Percentiles rank a stretch among this genome's conserved stretches.
Evolutionary conservation across 441 rosid species (phyloP).

Genomic region (Erodium texanum): DNA sequence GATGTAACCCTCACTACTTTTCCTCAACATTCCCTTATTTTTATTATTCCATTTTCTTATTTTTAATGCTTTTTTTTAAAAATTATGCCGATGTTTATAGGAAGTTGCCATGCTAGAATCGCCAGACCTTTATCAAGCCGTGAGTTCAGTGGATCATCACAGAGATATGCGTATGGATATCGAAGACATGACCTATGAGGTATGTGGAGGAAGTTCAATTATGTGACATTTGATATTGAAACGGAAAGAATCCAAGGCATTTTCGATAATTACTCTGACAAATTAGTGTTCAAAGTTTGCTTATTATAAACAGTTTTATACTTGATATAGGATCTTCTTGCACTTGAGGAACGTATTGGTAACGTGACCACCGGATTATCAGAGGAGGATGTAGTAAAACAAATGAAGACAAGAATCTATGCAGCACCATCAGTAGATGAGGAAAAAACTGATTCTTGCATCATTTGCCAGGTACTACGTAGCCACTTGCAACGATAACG

Average conservation of each 20-base stretch:
- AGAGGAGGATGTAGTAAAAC: neutral
- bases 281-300: neutral
- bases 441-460: constrained; percentile 54
- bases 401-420: neutral
- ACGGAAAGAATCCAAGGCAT: neutral
- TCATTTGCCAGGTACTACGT: constrained; percentile 70
- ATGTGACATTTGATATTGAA: too few relatives aligned
- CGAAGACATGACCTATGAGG: constrained; percentile 92
- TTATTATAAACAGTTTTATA: too few relatives aligned
- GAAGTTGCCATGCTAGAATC: constrained; percentile 54
- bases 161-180: constrained; percentile 90
- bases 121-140: constrained; percentile 43
- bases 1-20: constrained; percentile 36
- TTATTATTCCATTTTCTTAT: neutral
- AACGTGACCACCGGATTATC: neutral
- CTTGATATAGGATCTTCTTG: neutral
- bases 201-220: constrained; percentile 21
- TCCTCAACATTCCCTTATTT: constrained; percentile 12
- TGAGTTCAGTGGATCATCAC: constrained; percentile 54
- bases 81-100: constrained; percentile 28
- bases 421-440: constrained; percentile 33
- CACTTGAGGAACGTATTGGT: neutral
- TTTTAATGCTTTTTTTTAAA: too few relatives aligned
- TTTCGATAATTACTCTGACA: neutral
- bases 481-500: neutral